These are phyloP conservation scores for Penicillium waksmanii DNA, from an alignment of 495 filamentous ascomycete species.

Conservation along the genomic window DNA sequence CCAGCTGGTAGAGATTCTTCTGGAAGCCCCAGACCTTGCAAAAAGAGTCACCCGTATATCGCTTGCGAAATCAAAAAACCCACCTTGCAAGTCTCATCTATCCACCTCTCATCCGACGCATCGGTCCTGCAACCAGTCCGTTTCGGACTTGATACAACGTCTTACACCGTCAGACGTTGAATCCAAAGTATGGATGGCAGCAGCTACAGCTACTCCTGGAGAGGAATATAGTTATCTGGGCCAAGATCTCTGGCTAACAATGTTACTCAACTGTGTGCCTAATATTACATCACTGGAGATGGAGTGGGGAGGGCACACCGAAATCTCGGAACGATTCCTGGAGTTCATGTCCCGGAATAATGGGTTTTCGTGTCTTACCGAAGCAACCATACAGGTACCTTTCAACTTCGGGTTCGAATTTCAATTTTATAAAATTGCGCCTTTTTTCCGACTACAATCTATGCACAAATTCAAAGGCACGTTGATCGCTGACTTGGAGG, in stretches of 20 bases:
- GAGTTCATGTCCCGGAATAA: neutral
- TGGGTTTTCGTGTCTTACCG: neutral
- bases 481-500: neutral
- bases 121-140: neutral
- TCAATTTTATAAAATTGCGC: neutral
- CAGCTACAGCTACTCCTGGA: neutral
- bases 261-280: neutral
- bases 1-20: neutral
- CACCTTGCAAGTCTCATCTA: conserved; percentile 1
- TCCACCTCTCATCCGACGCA: neutral
- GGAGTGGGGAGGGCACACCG: neutral
- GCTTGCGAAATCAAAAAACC: neutral
- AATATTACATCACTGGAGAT: neutral
- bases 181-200: neutral
- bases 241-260: neutral
- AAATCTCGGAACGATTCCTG: neutral
- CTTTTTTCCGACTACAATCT: conserved; percentile 1
- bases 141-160: conserved; percentile 1
- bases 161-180: neutral
- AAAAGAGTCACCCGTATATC: neutral
- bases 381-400: neutral
- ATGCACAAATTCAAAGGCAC: neutral
- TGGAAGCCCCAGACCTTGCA: neutral
- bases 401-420: neutral
- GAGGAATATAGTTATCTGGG: neutral